Conservation (phyloP, 2,329 filamentous ascomycete species). For the Sclerotiophoma versabilis region DNA sequence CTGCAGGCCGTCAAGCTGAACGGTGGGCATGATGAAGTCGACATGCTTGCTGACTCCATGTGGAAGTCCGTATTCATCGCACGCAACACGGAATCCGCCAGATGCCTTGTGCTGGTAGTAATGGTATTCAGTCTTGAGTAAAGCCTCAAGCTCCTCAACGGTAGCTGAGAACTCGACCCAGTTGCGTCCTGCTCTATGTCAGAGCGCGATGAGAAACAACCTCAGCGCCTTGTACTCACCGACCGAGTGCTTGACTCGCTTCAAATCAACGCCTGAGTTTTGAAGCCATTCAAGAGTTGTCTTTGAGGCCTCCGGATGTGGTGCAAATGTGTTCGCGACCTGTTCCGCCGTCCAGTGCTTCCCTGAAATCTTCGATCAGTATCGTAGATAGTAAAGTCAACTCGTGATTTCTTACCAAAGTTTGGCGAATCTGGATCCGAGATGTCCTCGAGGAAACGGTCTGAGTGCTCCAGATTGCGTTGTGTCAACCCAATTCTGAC, state of each 20-base stretch:
- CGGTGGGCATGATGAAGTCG: conserved; percentile 27
- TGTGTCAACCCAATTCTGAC: conserved; percentile 22
- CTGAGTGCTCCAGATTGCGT: conserved; percentile 24
- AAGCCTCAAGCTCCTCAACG: conserved; percentile 16
- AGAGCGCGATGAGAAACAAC: not conserved
- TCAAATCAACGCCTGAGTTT: conserved; percentile 18
- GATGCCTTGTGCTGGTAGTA: conserved; percentile 22
- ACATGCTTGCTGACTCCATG: conserved; percentile 23
- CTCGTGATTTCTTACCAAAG: conserved; percentile 11
- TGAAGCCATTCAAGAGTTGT: conserved; percentile 25
- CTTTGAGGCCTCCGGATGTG: conserved; percentile 18
- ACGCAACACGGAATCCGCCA: conserved; percentile 23
- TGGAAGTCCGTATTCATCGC: conserved; percentile 26
- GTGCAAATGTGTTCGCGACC: conserved; percentile 26
- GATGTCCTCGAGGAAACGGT: conserved; percentile 23
- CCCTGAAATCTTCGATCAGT: not conserved
- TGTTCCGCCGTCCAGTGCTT: conserved; percentile 24
- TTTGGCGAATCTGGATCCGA: conserved; percentile 27
- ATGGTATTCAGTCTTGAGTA: conserved; percentile 26
- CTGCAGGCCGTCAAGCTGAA: conserved; percentile 24
- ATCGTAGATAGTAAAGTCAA: not conserved
- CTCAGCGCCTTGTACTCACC: conserved; percentile 1
- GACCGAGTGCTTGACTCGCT: conserved; percentile 21
- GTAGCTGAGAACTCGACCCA: conserved; percentile 21
- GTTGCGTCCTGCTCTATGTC: conserved; percentile 10